Evolutionary conservation across 2,329 filamentous ascomycete species (phyloP).

Genomic region (Trichoderma sp.): DNA sequence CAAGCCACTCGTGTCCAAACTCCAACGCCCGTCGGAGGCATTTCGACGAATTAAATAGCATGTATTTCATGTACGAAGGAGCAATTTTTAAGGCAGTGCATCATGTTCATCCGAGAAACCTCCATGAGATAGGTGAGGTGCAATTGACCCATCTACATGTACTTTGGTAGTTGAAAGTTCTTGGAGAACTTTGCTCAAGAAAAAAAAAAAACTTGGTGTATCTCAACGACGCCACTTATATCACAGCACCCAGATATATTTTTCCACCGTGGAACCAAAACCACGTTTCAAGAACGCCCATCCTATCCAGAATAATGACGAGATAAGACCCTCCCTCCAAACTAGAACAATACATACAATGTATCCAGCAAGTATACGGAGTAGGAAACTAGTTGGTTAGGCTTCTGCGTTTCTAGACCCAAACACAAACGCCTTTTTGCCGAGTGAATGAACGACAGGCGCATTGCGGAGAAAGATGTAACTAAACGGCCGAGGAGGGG

Average conservation of each 20-base stretch:
- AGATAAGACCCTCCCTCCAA: background rate
- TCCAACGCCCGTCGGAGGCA: background rate
- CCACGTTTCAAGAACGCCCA: background rate
- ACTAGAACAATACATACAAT: background rate
- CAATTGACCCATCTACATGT: background rate
- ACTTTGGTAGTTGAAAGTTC: background rate
- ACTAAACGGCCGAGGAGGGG: background rate
- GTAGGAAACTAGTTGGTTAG: background rate
- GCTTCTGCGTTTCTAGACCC: background rate
- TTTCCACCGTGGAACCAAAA: background rate
- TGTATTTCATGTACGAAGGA: background rate
- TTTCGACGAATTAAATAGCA: background rate
- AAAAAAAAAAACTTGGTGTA: background rate
- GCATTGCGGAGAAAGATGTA: background rate
- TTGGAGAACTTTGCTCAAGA: background rate
- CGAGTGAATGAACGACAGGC: background rate
- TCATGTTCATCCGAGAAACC: background rate
- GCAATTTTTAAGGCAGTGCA: background rate
- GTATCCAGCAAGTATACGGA: background rate
- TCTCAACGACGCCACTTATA: background rate
- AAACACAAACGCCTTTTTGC: background rate
- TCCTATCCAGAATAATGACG: background rate
- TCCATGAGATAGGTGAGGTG: background rate
- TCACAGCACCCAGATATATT: background rate
- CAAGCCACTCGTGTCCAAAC: background rate